A percentile compares a stretch with the other conserved stretches of the same genome.
These are phyloP conservation scores for Crithidia bombi DNA, from an alignment of 208 protist genomes.

Conservation along the genomic window DNA sequence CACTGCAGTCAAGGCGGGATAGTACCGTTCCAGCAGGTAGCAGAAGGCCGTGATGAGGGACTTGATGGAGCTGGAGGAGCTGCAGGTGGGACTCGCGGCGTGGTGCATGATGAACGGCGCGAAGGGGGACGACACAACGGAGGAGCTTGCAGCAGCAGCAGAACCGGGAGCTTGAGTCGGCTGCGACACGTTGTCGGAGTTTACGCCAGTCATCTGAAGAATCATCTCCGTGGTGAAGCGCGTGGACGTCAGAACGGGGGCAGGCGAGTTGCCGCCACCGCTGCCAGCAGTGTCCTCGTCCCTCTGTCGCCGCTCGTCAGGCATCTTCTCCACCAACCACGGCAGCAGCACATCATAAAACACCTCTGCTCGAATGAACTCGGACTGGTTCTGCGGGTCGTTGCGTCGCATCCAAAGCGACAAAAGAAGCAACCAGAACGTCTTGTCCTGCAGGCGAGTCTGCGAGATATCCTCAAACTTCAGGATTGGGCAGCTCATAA, in stretches of 20 bases:
- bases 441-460: slow-evolving; percentile 42
- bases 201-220: slow-evolving; percentile 13
- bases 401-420: slow-evolving; percentile 76
- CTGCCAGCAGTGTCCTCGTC: background rate
- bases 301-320: slow-evolving; percentile 7
- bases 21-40: slow-evolving; percentile 60
- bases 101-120: slow-evolving; percentile 32
- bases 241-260: slow-evolving; percentile 1
- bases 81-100: slow-evolving; percentile 39
- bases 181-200: background rate
- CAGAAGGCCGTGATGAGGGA: slow-evolving; percentile 50
- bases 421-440: slow-evolving; percentile 78
- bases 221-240: slow-evolving; percentile 55
- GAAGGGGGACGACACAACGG: slow-evolving; percentile 17
- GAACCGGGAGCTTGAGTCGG: background rate
- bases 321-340: slow-evolving; percentile 66
- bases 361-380: slow-evolving; percentile 82
- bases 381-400: slow-evolving; percentile 58
- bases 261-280: background rate
- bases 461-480: slow-evolving; percentile 44
- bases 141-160: slow-evolving; percentile 1
- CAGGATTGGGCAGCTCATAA: slow-evolving; percentile 54
- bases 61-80: slow-evolving; percentile 61
- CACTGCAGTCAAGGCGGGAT: slow-evolving; percentile 7
- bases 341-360: slow-evolving; percentile 87